Evolutionary conservation across 495 filamentous ascomycete genomes (phyloP).

Genomic region (Xylaria intraflava): DNA sequence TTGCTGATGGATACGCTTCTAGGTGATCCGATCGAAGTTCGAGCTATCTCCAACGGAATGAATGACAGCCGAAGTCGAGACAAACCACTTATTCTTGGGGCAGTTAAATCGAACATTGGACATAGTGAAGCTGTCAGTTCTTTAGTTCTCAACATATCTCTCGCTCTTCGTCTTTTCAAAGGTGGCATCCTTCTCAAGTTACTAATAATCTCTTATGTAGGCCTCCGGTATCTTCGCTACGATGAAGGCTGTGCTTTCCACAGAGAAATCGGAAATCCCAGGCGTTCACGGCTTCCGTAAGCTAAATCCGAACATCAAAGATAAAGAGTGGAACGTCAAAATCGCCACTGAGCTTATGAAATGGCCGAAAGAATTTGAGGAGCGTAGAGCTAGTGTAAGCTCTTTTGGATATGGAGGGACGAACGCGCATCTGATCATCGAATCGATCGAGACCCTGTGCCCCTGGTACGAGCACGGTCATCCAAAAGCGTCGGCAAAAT

Average conservation of each 20-base stretch:
- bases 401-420: conserved; percentile 44
- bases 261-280: conserved; percentile 36
- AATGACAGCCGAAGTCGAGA: conserved; percentile 28
- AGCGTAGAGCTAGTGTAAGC: conserved; percentile 16
- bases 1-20: no score
- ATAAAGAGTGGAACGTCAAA: conserved; percentile 9
- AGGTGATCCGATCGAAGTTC: conserved; percentile 35
- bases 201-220: no score
- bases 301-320: conserved; percentile 17
- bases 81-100: conserved; percentile 29
- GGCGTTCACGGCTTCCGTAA: conserved; percentile 25
- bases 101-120: conserved; percentile 34
- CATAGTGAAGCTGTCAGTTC: conserved; percentile 49
- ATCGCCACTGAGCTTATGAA: conserved; percentile 16
- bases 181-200: no score
- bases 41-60: conserved; percentile 26
- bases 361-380: conserved; percentile 25
- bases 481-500: neutral
- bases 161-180: no score
- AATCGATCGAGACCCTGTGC: conserved; percentile 37
- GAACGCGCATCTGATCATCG: conserved; percentile 40
- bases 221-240: conserved; percentile 39
- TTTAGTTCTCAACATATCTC: no score
- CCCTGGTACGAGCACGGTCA: conserved; percentile 14
- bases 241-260: conserved; percentile 42